These are phyloP conservation scores for Leccinum aurantiacum DNA, from an alignment of 768 basidiomycete genomes.

Conservation along the genomic window DNA sequence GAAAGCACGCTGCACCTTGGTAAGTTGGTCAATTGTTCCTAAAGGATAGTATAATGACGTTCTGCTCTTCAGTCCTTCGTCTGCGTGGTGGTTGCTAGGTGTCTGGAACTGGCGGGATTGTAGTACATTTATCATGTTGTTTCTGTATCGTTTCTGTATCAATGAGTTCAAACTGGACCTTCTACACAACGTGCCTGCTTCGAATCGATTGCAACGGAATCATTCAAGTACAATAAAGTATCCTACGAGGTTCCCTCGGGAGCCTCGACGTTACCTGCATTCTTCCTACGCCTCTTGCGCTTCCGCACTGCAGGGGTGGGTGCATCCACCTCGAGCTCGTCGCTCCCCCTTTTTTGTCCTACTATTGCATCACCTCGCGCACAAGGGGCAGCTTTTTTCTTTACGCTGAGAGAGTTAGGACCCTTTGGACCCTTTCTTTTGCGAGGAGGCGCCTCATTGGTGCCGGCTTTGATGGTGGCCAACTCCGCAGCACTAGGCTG, in stretches of 20 bases:
- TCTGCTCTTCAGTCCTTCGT: slow-evolving; percentile 53
- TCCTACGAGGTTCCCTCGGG: background rate
- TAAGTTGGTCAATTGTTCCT: slow-evolving; percentile 2
- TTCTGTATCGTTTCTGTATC: slow-evolving; percentile 1
- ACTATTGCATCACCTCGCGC: background rate
- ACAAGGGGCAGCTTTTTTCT: slow-evolving; percentile 66
- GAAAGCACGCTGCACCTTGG: slow-evolving; percentile 68
- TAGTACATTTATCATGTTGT: slow-evolving; percentile 2
- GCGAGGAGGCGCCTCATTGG: slow-evolving; percentile 42
- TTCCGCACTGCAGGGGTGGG: background rate
- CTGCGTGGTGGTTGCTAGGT: slow-evolving; percentile 72
- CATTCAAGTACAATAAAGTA: background rate
- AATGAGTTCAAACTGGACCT: background rate
- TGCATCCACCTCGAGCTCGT: background rate
- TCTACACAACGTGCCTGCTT: background rate
- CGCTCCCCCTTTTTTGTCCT: slow-evolving; percentile 24
- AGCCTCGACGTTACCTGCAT: background rate
- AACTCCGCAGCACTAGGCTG: slow-evolving; percentile 51
- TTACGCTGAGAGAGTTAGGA: slow-evolving; percentile 90
- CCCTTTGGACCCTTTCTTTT: slow-evolving; percentile 73
- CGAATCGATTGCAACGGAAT: background rate
- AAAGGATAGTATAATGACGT: background rate
- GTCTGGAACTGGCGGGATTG: background rate
- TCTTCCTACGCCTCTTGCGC: slow-evolving; percentile 29
- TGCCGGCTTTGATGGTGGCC: slow-evolving; percentile 39